These are phyloP conservation scores for Conidiobolus incongruus DNA, from an alignment of 371 early-diverging fungal genomes.

Conservation along the genomic window DNA sequence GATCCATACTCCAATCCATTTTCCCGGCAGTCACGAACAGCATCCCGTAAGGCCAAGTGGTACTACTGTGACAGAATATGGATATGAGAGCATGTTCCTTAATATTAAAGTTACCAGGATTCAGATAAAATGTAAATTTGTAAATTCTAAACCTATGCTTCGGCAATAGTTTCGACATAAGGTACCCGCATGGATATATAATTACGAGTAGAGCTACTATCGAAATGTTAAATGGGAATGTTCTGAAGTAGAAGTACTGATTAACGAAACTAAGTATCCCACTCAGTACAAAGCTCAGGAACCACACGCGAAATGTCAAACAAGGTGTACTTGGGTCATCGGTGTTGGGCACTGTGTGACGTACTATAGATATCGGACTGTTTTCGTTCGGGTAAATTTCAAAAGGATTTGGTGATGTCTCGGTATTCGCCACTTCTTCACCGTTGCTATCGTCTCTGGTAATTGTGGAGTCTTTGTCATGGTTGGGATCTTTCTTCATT, in stretches of 20 bases:
- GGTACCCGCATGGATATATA: slow-evolving; percentile 34
- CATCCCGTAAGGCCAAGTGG: slow-evolving; percentile 42
- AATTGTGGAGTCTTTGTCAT: too few relatives aligned
- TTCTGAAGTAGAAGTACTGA: slow-evolving; percentile 54
- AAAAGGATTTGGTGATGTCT: too few relatives aligned
- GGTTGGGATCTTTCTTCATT: too few relatives aligned
- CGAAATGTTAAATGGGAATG: slow-evolving; percentile 29
- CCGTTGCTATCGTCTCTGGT: too few relatives aligned
- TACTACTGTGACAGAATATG: slow-evolving; percentile 26
- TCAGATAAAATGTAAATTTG: slow-evolving; percentile 19
- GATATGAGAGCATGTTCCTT: slow-evolving; percentile 55
- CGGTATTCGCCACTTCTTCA: too few relatives aligned
- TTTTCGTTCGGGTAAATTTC: too few relatives aligned
- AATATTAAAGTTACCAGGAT: slow-evolving; percentile 54
- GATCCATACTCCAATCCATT: slow-evolving; percentile 30
- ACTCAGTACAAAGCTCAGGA: slow-evolving; percentile 40
- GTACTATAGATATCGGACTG: too few relatives aligned
- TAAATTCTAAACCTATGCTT: slow-evolving; percentile 35
- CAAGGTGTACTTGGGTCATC: slow-evolving; percentile 42
- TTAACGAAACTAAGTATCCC: slow-evolving; percentile 35
- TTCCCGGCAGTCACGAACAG: slow-evolving; percentile 48
- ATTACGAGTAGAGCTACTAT: slow-evolving; percentile 41
- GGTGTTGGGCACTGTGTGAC: too few relatives aligned
- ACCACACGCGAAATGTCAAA: slow-evolving; percentile 51
- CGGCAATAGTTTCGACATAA: slow-evolving; percentile 30